Base-by-base conservation (phyloP, 208 protist species). In the Leishmania arabica region DNA sequence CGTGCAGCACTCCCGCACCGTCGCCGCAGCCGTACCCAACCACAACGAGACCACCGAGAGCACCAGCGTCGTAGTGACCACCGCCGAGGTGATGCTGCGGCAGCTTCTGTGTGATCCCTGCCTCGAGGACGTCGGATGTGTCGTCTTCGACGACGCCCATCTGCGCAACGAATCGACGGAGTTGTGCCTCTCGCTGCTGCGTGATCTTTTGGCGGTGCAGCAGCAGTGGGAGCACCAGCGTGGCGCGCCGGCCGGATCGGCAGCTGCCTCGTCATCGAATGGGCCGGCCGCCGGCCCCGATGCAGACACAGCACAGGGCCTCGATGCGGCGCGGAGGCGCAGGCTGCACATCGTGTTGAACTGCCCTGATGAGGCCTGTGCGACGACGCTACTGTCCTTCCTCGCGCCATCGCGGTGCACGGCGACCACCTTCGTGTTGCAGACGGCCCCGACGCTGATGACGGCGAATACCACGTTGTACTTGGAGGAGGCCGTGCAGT, bases 131-230 rank as follows among this genome's bases (percentile, higher is more conserved):
- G 90, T 95, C 27, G 89, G 88, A 17, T 93, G 90, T 70, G 90
- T 98, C 19, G 89, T 98, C 72, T 78, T 98, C 56, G 92, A 98
- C 72, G 95, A 98, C 68, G 85, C 84, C 13, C 93, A 98, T 84
- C 70, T 98, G 13, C 91, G 93, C 73, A 90, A 74, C 58, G 89
- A 90, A 54, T 76, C 75, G 49, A 95, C 90, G 37, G 93, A 98
- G 80, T 64, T 98, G 37, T 96, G 89, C 68, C 81, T 97, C 49
- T 84, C 92, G 1, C 64, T 94, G n/a, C 81, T 97, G 51, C 88
- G 92, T 47, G 86, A 91, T 13, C 74, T 95, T 31, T 66, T 88
- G n/a, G 54, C 84, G 2, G 78, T 75, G 51, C 80, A 84, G 58
- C 77, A 82, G 56, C 84, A 87, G 62, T 76, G 64, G 34, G 74